Conservation (phyloP, 2,329 filamentous ascomycete genomes). For the Magnaporthales sp. region DNA sequence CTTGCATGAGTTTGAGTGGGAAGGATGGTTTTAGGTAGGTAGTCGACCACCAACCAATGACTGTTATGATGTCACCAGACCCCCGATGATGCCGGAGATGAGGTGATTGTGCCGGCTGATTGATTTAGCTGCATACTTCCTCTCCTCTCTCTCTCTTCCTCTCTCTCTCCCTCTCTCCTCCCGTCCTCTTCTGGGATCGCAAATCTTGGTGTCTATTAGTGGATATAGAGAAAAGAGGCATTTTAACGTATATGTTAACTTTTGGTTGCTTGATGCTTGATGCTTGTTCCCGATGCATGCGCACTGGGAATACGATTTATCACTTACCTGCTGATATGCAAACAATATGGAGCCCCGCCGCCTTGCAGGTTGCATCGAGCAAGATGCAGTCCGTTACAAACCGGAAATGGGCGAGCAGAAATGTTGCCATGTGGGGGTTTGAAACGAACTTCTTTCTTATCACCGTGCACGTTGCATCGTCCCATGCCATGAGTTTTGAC, state of each 20-base stretch:
- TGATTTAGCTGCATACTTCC: background rate
- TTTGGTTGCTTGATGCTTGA: background rate
- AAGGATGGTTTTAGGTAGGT: background rate
- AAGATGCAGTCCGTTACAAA: background rate
- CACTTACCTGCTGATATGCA: background rate
- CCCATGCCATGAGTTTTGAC: background rate
- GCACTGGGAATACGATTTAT: background rate
- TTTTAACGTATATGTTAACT: background rate
- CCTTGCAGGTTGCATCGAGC: background rate
- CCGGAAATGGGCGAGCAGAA: background rate
- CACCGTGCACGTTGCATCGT: background rate
- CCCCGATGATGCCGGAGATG: background rate
- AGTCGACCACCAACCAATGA: background rate
- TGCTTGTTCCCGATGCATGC: background rate
- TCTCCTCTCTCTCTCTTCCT: background rate
- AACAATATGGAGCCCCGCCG: background rate
- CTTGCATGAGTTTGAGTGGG: background rate
- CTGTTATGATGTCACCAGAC: background rate
- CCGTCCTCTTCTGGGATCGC: background rate
- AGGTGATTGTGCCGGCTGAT: background rate
- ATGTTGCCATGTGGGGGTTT: background rate
- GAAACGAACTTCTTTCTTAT: background rate
- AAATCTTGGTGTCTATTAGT: background rate
- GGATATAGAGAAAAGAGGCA: background rate
- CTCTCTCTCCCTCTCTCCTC: background rate